Base-by-base conservation (phyloP, 306 rosid species). In the Corylus heterophylla region DNA sequence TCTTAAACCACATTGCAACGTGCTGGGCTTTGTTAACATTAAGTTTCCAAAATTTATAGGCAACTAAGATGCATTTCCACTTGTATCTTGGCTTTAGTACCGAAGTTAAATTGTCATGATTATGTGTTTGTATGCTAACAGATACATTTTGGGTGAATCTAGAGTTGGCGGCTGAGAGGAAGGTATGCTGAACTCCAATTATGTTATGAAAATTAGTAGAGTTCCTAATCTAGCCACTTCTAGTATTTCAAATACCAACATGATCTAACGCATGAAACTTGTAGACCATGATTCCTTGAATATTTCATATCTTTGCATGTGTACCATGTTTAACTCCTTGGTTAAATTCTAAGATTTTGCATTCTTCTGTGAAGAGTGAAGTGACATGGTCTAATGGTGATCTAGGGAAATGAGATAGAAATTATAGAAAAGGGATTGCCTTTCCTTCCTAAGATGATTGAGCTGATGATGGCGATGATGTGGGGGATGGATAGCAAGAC, bases 121-220 rank as follows among this genome's bases (percentile, higher is more conserved):
- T 44, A 20, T 85, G 76, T 85, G 89, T 73, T 79, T 72, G 78
- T 76, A 84, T 82, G 35, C 59, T 47, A 50, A 51, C 94, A 95
- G 98, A 83, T 85, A 88, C 89, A 76, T 92, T 95, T 82, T 95
- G 97, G 98, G 85, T 63, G 87, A 92, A 91, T 88, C 87, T 95
- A 74, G 90, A 86, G 86, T 83, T 81, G 13, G 91, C 87, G 44
- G 96, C 88, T 52, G 97, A 87, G 83, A 87, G 74, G 82, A 95
- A 91, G 98, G 98, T 92, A 86, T 68, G 77, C 61, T 74, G 68
- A 69, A 55, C 55, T 61, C 69, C 42, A 16, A 25, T 68, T n/a
- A 12, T 31, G 39, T 49, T 9, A 49, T 49, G 22, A 42, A 20
- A 77, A 64, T 14, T 45, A 55, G 73, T 67, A 13, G 31, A 18